A percentile compares a stretch with the other conserved stretches of the same genome.
Evolutionary conservation across 257 asterid genomes (phyloP).

Genomic region (Solanum neorickii): DNA sequence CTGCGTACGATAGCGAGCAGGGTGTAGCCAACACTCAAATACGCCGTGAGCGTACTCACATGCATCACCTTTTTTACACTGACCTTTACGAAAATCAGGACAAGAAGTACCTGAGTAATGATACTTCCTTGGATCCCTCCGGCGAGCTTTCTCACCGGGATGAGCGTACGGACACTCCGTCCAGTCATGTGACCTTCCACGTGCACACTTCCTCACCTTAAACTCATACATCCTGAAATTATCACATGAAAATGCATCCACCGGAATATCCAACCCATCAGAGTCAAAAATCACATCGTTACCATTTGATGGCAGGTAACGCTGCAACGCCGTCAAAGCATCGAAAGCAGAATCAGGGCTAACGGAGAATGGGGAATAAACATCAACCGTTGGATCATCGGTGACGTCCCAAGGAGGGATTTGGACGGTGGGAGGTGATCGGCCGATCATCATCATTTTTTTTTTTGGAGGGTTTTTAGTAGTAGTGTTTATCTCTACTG

Average conservation of each 20-base stretch:
- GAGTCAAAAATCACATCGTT: slow-evolving; percentile 17
- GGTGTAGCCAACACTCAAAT: slow-evolving; percentile 91
- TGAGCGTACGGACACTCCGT: slow-evolving; percentile 89
- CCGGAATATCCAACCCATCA: slow-evolving; percentile 55
- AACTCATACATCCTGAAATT: slow-evolving; percentile 82
- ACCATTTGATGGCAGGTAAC: slow-evolving; percentile 50
- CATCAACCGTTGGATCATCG: slow-evolving; percentile 39
- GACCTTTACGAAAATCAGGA: slow-evolving; percentile 64
- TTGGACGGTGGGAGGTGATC: slow-evolving; percentile 48
- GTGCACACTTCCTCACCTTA: slow-evolving; percentile 60
- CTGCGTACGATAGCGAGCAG: slow-evolving; percentile 85
- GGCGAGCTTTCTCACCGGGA: slow-evolving; percentile 91
- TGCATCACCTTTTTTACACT: slow-evolving; percentile 58
- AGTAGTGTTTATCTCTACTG: not conserved
- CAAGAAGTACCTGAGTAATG: slow-evolving; percentile 69
- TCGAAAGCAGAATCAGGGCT: slow-evolving; percentile 13
- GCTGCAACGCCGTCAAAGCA: slow-evolving; percentile 48
- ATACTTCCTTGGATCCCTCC: slow-evolving; percentile 66
- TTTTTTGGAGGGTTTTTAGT: not conserved
- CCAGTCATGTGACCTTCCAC: slow-evolving; percentile 87
- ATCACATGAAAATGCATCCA: slow-evolving; percentile 73
- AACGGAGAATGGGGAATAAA: slow-evolving; percentile 24
- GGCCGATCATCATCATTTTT: slow-evolving; percentile 33
- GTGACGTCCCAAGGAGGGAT: slow-evolving; percentile 47
- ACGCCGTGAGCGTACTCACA: slow-evolving; percentile 95